Evolutionary conservation across 352 stramenopile genomes (phyloP), one percentile per base, ranked within the genome.

Genomic region (Thalassiosira livingstoniorum): DNA sequence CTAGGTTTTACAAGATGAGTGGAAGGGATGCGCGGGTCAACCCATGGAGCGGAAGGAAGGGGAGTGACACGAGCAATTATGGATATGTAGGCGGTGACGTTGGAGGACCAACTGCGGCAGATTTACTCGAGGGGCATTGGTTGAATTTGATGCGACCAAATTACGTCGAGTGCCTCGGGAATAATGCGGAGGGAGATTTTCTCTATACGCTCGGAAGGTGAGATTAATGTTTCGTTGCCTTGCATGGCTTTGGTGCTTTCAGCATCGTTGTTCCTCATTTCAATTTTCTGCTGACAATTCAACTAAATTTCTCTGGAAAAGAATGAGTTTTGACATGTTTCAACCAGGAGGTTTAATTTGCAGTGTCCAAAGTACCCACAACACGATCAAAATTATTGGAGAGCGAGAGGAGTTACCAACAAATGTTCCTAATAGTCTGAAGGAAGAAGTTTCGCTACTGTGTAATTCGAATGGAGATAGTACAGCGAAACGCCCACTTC

Each of bases 361-460:
- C 18, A 78, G 61, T 45, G 65, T 87, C n/a, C 68, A 87, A 47
- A 78, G 63, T 45, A 81, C 71, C 29, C 65, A 78, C 37, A 87
- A 77, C 65, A 75, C 68, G 35, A 84, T 87, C 42, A 75, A 62
- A 47, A 75, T 80, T 55, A 61, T 84, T 55, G 70, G 67, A 25
- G 68, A 87, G 37, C 67, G 64, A 54, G 69, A 78, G 53, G 78
- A 82, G 32, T n/a, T 75, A 4, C 72, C 67, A 4, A 34, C 35
- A 21, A 82, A 43, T 47, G 75, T 91, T n/a, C 89, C 89, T 23
- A 89, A 86, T 62, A 86, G 57, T 65, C 67, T 94, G 31, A 77
- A 83, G 34, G 61, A 89, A 65, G 79, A 89, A 74, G 66, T 89
- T 32, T 51, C 63, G n/a, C 62, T 42, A 27, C 64, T 82, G 54